Evolutionary conservation across 2,329 filamentous ascomycete genomes (phyloP).

Genomic region (Pyrenochaeta sp.): DNA sequence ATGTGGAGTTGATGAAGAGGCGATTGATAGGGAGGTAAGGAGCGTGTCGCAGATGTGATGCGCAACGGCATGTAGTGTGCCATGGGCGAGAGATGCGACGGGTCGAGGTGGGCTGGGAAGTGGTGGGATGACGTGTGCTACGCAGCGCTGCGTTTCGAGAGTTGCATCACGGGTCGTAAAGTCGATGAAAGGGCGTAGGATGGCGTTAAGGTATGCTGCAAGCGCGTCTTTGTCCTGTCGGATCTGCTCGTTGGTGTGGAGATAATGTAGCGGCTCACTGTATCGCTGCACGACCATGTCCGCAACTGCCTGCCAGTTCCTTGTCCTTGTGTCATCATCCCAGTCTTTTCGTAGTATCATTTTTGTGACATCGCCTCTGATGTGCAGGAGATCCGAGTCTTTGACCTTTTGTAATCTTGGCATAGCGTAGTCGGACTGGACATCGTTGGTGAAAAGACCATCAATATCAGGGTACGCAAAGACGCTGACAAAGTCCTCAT

Average conservation of each 20-base stretch:
- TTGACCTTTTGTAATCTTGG: constrained; percentile 52
- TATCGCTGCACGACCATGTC: constrained; percentile 74
- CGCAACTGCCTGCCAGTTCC: constrained; percentile 71
- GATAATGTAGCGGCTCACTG: constrained; percentile 60
- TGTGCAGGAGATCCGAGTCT: constrained; percentile 43
- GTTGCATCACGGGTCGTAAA: constrained; percentile 45
- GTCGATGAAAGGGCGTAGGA: constrained; percentile 53
- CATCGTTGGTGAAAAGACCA: constrained; percentile 48
- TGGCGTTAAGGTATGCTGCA: constrained; percentile 32
- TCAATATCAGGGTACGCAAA: constrained; percentile 53
- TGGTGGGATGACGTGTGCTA: constrained; percentile 52
- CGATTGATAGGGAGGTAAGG: constrained; percentile 28
- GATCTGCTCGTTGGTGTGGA: constrained; percentile 27
- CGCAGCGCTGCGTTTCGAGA: constrained; percentile 58
- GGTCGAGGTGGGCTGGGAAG: constrained; percentile 19
- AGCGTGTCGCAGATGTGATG: constrained; percentile 47
- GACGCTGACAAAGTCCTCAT: constrained; percentile 59
- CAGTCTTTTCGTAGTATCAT: constrained; percentile 50
- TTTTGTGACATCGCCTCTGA: constrained; percentile 56
- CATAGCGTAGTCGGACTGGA: constrained; percentile 38
- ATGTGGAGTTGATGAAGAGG: constrained; percentile 15
- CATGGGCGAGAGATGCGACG: constrained; percentile 36
- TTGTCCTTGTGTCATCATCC: constrained; percentile 6
- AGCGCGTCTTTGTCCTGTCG: constrained; percentile 30
- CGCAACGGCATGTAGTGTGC: constrained; percentile 40